Evolutionary conservation across 257 asterid species (phyloP).

Genomic region (Handroanthus guayacan): DNA sequence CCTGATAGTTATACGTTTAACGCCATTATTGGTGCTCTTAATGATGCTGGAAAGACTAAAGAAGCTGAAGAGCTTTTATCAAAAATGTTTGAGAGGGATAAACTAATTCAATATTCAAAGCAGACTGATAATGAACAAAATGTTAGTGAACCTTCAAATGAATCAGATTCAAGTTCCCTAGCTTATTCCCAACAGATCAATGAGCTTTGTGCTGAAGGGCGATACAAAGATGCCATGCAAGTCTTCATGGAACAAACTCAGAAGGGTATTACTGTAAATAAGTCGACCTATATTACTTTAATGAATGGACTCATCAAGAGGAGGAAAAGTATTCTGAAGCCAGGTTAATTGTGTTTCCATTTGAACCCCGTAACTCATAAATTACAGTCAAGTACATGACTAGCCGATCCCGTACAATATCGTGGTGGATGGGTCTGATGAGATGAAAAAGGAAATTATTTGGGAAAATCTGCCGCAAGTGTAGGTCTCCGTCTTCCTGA

Average conservation of each 20-base stretch:
- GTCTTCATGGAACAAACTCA: slow-evolving; percentile 56
- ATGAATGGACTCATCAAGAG: slow-evolving; percentile 85
- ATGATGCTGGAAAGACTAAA: slow-evolving; percentile 55
- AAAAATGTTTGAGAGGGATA: slow-evolving; percentile 49
- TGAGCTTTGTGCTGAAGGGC: slow-evolving; percentile 75
- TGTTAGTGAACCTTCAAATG: slow-evolving; percentile 41
- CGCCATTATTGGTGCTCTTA: slow-evolving; percentile 63
- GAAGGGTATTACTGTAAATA: slow-evolving; percentile 64
- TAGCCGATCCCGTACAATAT: slow-evolving; percentile 82
- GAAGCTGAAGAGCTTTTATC: slow-evolving; percentile 67
- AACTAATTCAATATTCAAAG: slow-evolving; percentile 27
- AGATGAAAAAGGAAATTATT: slow-evolving; percentile 60
- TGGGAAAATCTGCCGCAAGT: slow-evolving; percentile 86
- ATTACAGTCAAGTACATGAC: slow-evolving; percentile 47
- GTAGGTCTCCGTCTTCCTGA: slow-evolving; percentile 92
- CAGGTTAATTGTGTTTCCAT: slow-evolving; percentile 20
- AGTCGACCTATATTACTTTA: slow-evolving; percentile 64
- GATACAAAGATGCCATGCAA: slow-evolving; percentile 86
- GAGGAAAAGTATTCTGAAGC: slow-evolving; percentile 63
- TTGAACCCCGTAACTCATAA: neutral
- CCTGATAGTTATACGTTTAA: slow-evolving; percentile 72
- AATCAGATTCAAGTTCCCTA: slow-evolving; percentile 46
- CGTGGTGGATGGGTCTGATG: slow-evolving; percentile 82
- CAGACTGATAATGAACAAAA: slow-evolving; percentile 38
- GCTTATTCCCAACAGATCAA: slow-evolving; percentile 64